Evolutionary conservation across 352 stramenopile species (phyloP), one percentile per base, ranked within the genome.

Genomic region (Phytophthora boehmeriae): DNA sequence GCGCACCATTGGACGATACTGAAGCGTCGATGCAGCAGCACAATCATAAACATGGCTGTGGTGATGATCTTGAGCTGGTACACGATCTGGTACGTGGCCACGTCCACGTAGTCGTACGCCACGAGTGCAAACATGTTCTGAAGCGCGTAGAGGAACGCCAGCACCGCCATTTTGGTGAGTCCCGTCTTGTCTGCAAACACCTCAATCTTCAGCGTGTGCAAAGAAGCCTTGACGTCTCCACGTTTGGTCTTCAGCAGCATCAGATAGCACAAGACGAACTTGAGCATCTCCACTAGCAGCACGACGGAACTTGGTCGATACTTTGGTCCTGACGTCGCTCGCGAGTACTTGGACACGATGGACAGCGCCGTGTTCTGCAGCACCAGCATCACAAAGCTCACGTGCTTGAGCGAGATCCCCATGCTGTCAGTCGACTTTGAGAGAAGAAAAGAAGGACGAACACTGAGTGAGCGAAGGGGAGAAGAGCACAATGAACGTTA

Each of bases 1-100:
- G 88, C 83, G 59, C 70, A 67, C 88, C 88, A 96, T 68, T 96
- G 88, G 16, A 96, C 78, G 57, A 78, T 11, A 46, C 81, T 93
- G 65, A 96, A 95, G 58, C 76, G 80, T 11, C 88, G 85, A 56
- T 96, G 86, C 50, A 96, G 81, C 59, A 96, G 60, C 45, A 96
- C 80, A 53, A 93, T 85, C 86, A 95, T 95, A 63, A 94, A 96
- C 75, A 96, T 79, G 53, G 88, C 88, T 0, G 88, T 96, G 20
- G 88, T 96, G 65, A 96, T 92, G 75, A 96, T 94, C 80, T 96
- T 96, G 57, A 94, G 84, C 71, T 96, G 88, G 69, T 95, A 96
- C 46, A 96, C 85, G 59, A 96, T 93, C 77, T 96, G 86, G 66
- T 94, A 96, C 68, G 87, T 96, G 50, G 87, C 85, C 17, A 96